Evolutionary conservation across 2,329 filamentous ascomycete genomes (phyloP).

Genomic region (Beauveria sp.): DNA sequence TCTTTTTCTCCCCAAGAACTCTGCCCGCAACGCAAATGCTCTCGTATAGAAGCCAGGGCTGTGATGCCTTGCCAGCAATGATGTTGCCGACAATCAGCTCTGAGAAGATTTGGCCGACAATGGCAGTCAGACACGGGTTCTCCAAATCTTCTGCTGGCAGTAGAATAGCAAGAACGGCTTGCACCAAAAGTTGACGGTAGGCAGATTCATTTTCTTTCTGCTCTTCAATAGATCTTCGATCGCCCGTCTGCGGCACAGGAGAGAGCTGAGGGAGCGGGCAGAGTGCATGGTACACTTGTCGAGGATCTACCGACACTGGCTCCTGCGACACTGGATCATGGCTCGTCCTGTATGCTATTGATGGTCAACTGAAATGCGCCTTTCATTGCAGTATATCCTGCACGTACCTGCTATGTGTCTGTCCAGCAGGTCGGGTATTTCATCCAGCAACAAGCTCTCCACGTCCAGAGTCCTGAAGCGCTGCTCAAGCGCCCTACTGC

Average conservation of each 20-base stretch:
- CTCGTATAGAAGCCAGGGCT: constrained; percentile 87
- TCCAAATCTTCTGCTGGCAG: constrained; percentile 88
- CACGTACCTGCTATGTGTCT: constrained; percentile 69
- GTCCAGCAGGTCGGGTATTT: constrained; percentile 75
- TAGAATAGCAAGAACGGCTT: constrained; percentile 72
- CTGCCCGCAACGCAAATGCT: constrained; percentile 64
- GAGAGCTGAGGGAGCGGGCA: constrained; percentile 74
- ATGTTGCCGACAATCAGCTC: constrained; percentile 83
- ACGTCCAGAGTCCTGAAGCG: constrained; percentile 75
- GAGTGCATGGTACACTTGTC: constrained; percentile 73
- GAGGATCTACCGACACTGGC: constrained; percentile 54
- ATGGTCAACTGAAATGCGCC: neutral
- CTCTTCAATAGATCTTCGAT: constrained; percentile 41
- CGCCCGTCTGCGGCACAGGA: constrained; percentile 57
- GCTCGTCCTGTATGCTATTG: constrained; percentile 64
- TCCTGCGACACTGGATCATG: constrained; percentile 48
- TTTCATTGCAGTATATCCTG: neutral
- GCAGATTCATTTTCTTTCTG: constrained; percentile 71
- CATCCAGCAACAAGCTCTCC: constrained; percentile 75
- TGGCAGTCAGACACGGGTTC: constrained; percentile 73
- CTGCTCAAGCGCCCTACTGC: constrained; percentile 80
- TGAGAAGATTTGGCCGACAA: constrained; percentile 81
- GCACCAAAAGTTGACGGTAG: constrained; percentile 83
- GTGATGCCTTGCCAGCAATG: constrained; percentile 69
- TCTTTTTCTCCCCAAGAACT: constrained; percentile 26